These are phyloP conservation scores for Cladophialophora chaetospira DNA, from an alignment of 2,329 filamentous ascomycete species.

Conservation along the genomic window DNA sequence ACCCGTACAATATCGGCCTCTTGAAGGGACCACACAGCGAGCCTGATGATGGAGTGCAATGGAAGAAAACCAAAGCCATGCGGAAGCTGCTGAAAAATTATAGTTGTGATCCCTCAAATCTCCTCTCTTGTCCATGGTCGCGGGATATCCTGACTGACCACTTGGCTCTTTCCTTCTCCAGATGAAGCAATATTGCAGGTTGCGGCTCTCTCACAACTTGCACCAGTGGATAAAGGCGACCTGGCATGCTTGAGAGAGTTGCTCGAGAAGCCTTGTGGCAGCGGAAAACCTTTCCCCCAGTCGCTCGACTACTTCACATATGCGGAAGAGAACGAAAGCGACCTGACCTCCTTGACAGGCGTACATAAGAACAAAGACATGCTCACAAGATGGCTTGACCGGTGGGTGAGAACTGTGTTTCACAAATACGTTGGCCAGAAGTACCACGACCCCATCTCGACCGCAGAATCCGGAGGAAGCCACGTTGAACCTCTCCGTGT, in stretches of 20 bases:
- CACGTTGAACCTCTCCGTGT: not conserved
- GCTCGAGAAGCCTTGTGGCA: not conserved
- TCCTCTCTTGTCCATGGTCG: no score
- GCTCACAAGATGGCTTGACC: slow-evolving; percentile 13
- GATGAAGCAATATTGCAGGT: slow-evolving; percentile 13
- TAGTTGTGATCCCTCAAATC: not conserved
- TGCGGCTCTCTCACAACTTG: slow-evolving; percentile 12
- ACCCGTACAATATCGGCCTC: slow-evolving; percentile 8
- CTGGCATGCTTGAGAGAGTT: slow-evolving; percentile 10
- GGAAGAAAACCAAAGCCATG: slow-evolving; percentile 5
- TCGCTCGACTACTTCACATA: slow-evolving; percentile 10
- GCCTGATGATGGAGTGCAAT: slow-evolving; percentile 4
- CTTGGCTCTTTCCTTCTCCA: not conserved
- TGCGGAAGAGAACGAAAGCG: slow-evolving; percentile 9
- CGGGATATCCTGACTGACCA: not conserved
- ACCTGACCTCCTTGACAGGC: slow-evolving; percentile 18
- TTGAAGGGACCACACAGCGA: slow-evolving; percentile 9
- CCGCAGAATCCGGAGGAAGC: slow-evolving; percentile 5
- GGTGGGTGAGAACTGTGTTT: slow-evolving; percentile 8
- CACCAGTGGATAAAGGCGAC: slow-evolving; percentile 9
- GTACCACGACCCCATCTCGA: slow-evolving; percentile 16
- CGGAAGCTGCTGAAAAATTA: slow-evolving; percentile 14
- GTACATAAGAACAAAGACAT: slow-evolving; percentile 5
- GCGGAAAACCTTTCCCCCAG: not conserved
- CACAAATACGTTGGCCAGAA: slow-evolving; percentile 11